Evolutionary conservation across 306 rosid genomes (phyloP).

Genomic region (Lotus japonicus): DNA sequence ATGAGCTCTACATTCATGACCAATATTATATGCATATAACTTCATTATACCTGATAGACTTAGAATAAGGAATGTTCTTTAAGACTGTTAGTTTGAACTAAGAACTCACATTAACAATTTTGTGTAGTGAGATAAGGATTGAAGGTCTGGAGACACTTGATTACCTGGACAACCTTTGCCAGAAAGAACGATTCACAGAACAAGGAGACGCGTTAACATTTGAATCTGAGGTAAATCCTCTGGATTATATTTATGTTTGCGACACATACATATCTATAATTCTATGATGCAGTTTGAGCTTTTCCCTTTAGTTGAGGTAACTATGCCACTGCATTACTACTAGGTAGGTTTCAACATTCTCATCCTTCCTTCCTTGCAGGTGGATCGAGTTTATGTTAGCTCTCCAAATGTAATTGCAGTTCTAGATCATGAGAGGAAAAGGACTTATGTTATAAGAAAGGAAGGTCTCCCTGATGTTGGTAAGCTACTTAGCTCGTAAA

Average conservation of each 20-base stretch:
- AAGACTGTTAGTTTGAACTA: slow-evolving; percentile 12
- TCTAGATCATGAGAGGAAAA: slow-evolving; percentile 82
- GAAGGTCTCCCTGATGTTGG: slow-evolving; percentile 97
- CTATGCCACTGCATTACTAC: background rate
- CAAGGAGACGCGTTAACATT: slow-evolving; percentile 93
- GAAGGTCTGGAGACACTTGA: slow-evolving; percentile 94
- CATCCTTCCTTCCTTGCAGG: slow-evolving; percentile 34
- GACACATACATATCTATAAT: background rate
- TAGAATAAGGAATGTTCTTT: background rate
- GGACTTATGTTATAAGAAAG: slow-evolving; percentile 73
- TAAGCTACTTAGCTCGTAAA: slow-evolving; percentile 31
- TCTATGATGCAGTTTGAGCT: background rate
- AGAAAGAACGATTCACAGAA: slow-evolving; percentile 82
- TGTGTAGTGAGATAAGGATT: slow-evolving; percentile 77
- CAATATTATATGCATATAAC: no score
- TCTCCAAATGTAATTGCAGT: slow-evolving; percentile 73
- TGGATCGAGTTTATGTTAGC: slow-evolving; percentile 85
- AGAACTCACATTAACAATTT: slow-evolving; percentile 14
- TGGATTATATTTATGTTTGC: background rate
- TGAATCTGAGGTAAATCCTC: slow-evolving; percentile 69
- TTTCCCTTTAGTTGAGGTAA: background rate
- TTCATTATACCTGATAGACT: background rate
- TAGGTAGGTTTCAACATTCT: background rate
- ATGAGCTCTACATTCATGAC: no score
- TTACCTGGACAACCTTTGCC: slow-evolving; percentile 74